Percentiles rank a stretch among this genome's conserved stretches.
phyloP scores from a whole-genome alignment of 306 rosid genomes.

The Urtica urens region DNA sequence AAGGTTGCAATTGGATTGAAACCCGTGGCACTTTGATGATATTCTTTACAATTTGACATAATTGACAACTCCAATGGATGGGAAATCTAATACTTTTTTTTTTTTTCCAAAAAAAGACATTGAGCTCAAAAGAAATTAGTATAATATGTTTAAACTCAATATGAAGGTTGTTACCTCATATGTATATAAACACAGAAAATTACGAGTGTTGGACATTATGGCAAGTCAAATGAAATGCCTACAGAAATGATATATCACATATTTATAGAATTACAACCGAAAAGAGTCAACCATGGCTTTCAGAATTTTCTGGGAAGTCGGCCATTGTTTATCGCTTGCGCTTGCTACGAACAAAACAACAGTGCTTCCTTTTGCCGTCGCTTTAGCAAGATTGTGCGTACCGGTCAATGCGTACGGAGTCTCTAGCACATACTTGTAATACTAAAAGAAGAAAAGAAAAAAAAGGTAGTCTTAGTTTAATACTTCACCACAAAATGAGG shows the following conservation, averaged over 20 bases:
- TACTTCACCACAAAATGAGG: no score
- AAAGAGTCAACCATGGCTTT: conserved; percentile 88
- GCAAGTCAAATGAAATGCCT: not conserved
- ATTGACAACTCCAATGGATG: no score
- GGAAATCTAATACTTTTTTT: no score
- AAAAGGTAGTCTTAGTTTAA: not conserved
- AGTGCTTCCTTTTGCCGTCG: conserved; percentile 94
- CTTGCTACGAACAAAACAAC: conserved; percentile 84
- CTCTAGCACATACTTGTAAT: conserved; percentile 75
- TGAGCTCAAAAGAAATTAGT: no score
- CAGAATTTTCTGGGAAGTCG: conserved; percentile 48
- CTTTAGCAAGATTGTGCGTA: conserved; percentile 90
- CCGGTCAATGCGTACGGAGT: conserved; percentile 90
- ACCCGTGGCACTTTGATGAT: no score
- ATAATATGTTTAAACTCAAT: not conserved
- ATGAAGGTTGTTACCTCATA: not conserved
- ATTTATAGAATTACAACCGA: conserved; percentile 27
- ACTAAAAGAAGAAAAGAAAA: conserved; percentile 30
- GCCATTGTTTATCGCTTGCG: conserved; percentile 94
- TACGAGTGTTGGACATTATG: not conserved
- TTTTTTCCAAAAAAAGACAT: no score
- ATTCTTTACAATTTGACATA: no score
- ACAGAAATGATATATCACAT: not conserved
- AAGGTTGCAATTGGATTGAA: no score
- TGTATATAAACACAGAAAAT: not conserved